Evolutionary conservation across 164 flowering plant species (phyloP).

Genomic region (Euptelea pleiosperma): DNA sequence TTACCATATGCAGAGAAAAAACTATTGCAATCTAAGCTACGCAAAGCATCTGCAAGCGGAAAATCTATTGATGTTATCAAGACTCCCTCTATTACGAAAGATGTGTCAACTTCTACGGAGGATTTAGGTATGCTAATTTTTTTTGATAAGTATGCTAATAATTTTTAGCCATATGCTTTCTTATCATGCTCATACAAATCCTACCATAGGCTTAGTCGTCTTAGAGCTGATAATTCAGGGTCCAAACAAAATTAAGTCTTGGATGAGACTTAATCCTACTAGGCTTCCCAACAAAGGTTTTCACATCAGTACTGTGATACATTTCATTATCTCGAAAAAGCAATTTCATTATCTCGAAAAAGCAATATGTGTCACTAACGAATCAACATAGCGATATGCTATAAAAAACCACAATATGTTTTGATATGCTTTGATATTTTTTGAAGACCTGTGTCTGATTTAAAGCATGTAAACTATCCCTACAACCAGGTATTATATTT

Average conservation of each 20-base stretch:
- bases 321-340: too few relatives aligned
- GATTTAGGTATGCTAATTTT: slow-evolving; percentile 52
- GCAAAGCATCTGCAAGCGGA: slow-evolving; percentile 54
- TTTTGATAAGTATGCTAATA: slow-evolving; percentile 50
- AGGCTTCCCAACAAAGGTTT: background rate
- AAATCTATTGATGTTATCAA: slow-evolving; percentile 38
- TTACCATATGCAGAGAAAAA: slow-evolving; percentile 66
- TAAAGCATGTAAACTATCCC: too few relatives aligned
- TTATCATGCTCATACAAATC: background rate
- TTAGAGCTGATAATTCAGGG: background rate
- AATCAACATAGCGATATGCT: too few relatives aligned
- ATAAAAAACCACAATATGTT: too few relatives aligned
- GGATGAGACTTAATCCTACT: background rate
- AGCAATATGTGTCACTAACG: too few relatives aligned
- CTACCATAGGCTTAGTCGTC: background rate
- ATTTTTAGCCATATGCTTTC: background rate
- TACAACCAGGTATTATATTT: too few relatives aligned
- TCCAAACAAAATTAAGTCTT: background rate
- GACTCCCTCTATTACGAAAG: slow-evolving; percentile 34
- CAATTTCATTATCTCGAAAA: too few relatives aligned
- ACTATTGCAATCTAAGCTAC: slow-evolving; percentile 59
- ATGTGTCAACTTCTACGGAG: slow-evolving; percentile 69
- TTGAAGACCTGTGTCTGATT: too few relatives aligned
- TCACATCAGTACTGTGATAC: too few relatives aligned
- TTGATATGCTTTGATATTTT: too few relatives aligned